phyloP scores from a whole-genome alignment of 108 stramenopile genomes.

The Skeletonema costatum region DNA sequence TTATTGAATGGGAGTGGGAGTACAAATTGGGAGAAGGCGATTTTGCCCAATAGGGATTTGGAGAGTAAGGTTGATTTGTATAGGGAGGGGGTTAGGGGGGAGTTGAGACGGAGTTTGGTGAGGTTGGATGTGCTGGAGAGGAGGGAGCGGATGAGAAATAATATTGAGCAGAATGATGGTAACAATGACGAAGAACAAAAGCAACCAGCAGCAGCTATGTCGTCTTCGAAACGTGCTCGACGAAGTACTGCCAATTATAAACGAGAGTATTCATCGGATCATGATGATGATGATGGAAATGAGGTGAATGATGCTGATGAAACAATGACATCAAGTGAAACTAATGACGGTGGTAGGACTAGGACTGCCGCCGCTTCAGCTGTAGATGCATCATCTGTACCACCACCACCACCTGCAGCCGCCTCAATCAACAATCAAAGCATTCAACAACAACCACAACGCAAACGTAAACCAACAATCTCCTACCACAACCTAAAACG shows the following conservation, averaged over 20 bases:
- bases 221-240: slow-evolving; percentile 16
- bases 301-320: slow-evolving; percentile 1
- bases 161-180: neutral
- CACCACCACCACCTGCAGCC: neutral
- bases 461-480: slow-evolving; percentile 13
- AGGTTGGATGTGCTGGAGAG: slow-evolving; percentile 28
- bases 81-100: slow-evolving; percentile 8
- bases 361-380: neutral
- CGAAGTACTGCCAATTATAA: neutral
- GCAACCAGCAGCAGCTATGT: neutral
- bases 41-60: slow-evolving; percentile 17
- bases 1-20: neutral
- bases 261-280: slow-evolving; percentile 1
- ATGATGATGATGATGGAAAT: slow-evolving; percentile 21
- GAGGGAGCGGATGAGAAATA: neutral
- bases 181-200: neutral
- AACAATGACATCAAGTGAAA: neutral
- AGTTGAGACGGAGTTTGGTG: slow-evolving; percentile 14
- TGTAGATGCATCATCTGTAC: neutral
- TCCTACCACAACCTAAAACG: slow-evolving; percentile 47
- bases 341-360: too few species aligned
- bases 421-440: neutral
- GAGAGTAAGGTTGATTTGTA: slow-evolving; percentile 27
- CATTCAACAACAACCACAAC: neutral
- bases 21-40: slow-evolving; percentile 23